Evolutionary conservation across 768 basidiomycete genomes (phyloP).

Genomic region (Clitopilus hobsonii): DNA sequence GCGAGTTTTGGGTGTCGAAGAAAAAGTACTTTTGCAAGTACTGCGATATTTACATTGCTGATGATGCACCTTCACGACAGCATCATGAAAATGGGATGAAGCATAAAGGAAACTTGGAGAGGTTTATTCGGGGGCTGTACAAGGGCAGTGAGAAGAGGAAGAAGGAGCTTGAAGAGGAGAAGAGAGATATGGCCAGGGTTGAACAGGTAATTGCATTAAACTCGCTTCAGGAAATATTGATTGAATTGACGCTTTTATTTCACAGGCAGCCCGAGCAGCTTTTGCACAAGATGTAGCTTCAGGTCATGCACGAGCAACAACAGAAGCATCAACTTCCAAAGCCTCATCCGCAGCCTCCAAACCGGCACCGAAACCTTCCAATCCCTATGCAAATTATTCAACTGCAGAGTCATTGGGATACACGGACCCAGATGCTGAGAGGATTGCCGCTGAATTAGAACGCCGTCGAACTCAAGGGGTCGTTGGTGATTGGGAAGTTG

Average conservation of each 20-base stretch:
- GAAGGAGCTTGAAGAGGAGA: conserved; percentile 82
- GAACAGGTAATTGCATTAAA: conserved; percentile 54
- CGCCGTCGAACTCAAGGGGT: conserved; percentile 60
- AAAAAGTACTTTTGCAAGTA: conserved; percentile 96
- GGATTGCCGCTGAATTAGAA: conserved; percentile 54
- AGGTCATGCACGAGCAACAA: conserved; percentile 45
- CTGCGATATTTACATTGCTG: conserved; percentile 94
- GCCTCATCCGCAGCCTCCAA: conserved; percentile 32
- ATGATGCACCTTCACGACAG: conserved; percentile 87
- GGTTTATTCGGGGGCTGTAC: conserved; percentile 90
- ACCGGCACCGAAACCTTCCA: conserved; percentile 46
- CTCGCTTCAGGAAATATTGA: neutral
- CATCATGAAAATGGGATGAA: conserved; percentile 92
- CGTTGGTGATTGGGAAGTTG: conserved; percentile 75
- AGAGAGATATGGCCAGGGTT: conserved; percentile 79
- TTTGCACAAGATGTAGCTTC: conserved; percentile 75
- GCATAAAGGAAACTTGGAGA: conserved; percentile 92
- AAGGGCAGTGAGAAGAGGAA: conserved; percentile 87
- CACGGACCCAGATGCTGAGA: conserved; percentile 70
- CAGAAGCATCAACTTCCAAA: conserved; percentile 25
- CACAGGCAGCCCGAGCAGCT: conserved; percentile 73
- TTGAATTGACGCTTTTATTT: conserved; percentile 1
- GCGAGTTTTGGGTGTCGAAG: conserved; percentile 90
- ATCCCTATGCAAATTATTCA: conserved; percentile 80
- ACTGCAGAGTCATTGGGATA: conserved; percentile 83